Evolutionary conservation across 768 basidiomycete species (phyloP).

Genomic region (Glaciozyma antarctica): DNA sequence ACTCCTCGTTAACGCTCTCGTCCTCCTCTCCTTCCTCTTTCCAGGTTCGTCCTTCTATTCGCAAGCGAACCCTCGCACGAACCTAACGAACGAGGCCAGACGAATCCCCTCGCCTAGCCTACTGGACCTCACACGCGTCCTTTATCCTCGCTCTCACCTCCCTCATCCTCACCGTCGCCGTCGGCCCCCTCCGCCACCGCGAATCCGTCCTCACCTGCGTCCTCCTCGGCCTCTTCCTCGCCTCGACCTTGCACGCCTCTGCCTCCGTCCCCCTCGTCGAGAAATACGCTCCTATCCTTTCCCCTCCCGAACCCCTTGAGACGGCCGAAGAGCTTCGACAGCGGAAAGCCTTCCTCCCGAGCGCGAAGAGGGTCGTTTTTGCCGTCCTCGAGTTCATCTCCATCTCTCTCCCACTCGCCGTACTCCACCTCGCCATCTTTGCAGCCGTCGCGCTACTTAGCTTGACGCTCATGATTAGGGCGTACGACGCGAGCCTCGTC

Average conservation of each 20-base stretch:
- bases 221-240: slow-evolving; percentile 21
- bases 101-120: slow-evolving; percentile 20
- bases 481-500: slow-evolving; percentile 22
- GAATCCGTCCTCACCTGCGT: slow-evolving; percentile 22
- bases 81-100: background rate
- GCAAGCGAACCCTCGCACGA: too few relatives aligned
- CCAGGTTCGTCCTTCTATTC: too few relatives aligned
- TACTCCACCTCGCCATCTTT: slow-evolving; percentile 20
- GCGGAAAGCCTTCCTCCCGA: background rate
- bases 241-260: slow-evolving; percentile 16
- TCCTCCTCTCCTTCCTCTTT: too few relatives aligned
- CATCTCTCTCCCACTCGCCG: slow-evolving; percentile 24
- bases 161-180: slow-evolving; percentile 25
- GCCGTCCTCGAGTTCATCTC: slow-evolving; percentile 13
- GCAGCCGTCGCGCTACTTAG: slow-evolving; percentile 6
- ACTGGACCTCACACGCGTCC: slow-evolving; percentile 15
- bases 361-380: slow-evolving; percentile 5
- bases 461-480: slow-evolving; percentile 13
- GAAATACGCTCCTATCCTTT: slow-evolving; percentile 21
- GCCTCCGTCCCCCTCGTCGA: slow-evolving; percentile 14
- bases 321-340: background rate
- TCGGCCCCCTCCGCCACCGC: slow-evolving; percentile 27
- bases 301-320: slow-evolving; percentile 17
- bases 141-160: slow-evolving; percentile 6
- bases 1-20: slow-evolving; percentile 11